Base-by-base conservation (phyloP, 306 rosid genomes). In the Gynostemma pentaphyllum region DNA sequence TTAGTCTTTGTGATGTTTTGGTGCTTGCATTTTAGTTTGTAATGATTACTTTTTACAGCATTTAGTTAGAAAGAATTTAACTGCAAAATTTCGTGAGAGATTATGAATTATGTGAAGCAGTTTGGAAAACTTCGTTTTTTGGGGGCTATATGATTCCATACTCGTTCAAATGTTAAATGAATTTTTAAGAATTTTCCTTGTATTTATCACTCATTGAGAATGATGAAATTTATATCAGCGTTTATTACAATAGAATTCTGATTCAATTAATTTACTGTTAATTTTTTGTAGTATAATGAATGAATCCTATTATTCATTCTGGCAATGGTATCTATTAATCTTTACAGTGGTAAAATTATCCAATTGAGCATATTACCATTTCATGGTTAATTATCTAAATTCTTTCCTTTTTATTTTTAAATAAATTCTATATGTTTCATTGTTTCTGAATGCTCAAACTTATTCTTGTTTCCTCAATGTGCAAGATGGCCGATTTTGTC, bases 401-500 rank as follows among this genome's bases (percentile, higher is more conserved):
- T 34, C 28, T 57, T 36, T 4, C 5, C 4, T 10, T 36, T 18
- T 57, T 57, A 32, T 60, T 39, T 60, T 21, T 37, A 12, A 37
- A n/a, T n/a, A 60, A 37, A 21, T 36, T 60, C 34, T 36, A 21
- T 11, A 49, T 32, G 14, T 32, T 45, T 47, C 32, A 29, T 15
- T 22, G 23, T 51, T 36, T 50, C 18, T 18, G 41, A 63, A 63
- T 62, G 41, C 68, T 63, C 22, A 45, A 45, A n/a, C 49, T 46
- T 50, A 54, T 30, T 52, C 8, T 40, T 36, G 36, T 49, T 56
- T 75, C 49, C 10, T 47, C 15, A 36, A 26, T 75, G 15, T 51
- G 13, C 28, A 50, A 94, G 99, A 94, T 94, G 99, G 91, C 90
- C 77, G 0, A 78, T 7, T 81, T 81, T 67, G 80, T 88, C 62